phyloP scores from a whole-genome alignment of 371 early-diverging fungal genomes.

The Rhizopus microsporus region DNA sequence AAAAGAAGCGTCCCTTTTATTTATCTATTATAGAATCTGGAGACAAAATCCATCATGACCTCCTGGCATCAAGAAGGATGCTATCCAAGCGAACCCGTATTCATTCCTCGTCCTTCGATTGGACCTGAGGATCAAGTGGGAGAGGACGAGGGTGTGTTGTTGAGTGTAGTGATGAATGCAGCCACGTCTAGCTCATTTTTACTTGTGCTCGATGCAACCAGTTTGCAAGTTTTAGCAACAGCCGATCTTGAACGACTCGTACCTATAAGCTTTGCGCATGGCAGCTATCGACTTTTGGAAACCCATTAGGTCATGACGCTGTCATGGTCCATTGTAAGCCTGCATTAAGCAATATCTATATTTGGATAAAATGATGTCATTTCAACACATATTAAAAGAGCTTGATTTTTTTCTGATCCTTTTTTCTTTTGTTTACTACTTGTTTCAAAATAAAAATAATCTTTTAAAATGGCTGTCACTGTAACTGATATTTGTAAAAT shows the following conservation, averaged over 20 bases:
- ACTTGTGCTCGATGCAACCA: slow-evolving; percentile 69
- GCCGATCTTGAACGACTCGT: slow-evolving; percentile 63
- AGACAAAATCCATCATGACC: slow-evolving; percentile 31
- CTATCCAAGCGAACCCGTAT: slow-evolving; percentile 76
- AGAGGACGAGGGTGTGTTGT: slow-evolving; percentile 76
- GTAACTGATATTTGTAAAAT: slow-evolving; percentile 32
- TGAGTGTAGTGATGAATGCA: slow-evolving; percentile 75
- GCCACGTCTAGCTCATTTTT: slow-evolving; percentile 66
- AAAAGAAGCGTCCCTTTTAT: background rate
- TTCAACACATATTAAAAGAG: background rate
- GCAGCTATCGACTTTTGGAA: slow-evolving; percentile 27
- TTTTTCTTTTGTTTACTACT: slow-evolving; percentile 1
- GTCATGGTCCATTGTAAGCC: too few species aligned
- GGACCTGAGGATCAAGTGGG: slow-evolving; percentile 30
- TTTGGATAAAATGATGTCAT: background rate
- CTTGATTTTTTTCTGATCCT: background rate
- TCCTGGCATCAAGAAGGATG: slow-evolving; percentile 63
- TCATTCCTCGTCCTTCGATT: slow-evolving; percentile 55
- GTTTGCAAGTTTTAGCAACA: slow-evolving; percentile 63
- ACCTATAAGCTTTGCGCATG: slow-evolving; percentile 67
- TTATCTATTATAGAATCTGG: slow-evolving; percentile 26
- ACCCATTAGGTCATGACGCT: background rate
- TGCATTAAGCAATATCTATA: background rate
- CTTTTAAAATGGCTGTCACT: slow-evolving; percentile 27
- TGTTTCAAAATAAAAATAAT: background rate